Conservation (phyloP, 1,139 yeast species). For the Geotrichum cucujoidarum region DNA sequence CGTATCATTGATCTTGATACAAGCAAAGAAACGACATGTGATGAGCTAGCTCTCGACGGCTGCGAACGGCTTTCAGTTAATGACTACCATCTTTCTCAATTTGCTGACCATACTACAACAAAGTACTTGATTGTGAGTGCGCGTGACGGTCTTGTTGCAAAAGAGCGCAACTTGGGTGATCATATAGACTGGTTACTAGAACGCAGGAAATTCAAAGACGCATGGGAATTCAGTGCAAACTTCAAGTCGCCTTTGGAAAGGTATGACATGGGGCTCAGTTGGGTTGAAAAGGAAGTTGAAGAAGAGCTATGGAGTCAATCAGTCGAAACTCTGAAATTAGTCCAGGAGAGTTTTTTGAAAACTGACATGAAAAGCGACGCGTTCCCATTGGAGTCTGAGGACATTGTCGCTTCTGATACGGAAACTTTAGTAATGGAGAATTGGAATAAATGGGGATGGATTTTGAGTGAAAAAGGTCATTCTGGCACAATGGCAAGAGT, state of each 20-base stretch:
- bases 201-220: constrained; percentile 51
- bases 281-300: constrained; percentile 52
- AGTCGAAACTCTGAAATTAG: constrained; percentile 44
- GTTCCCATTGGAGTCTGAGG: not conserved
- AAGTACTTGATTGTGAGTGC: constrained; percentile 71
- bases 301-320: constrained; percentile 55
- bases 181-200: constrained; percentile 67
- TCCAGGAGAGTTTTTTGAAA: constrained; percentile 36
- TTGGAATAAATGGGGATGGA: constrained; percentile 65
- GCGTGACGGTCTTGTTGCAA: constrained; percentile 71
- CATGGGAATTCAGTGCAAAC: constrained; percentile 70
- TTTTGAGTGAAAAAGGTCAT: constrained; percentile 49
- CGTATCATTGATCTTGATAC: constrained; percentile 58
- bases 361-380: constrained; percentile 17
- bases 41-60: constrained; percentile 59
- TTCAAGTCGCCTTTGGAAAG: constrained; percentile 49
- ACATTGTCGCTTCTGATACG: not conserved
- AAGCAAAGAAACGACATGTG: constrained; percentile 76
- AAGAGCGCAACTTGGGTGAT: constrained; percentile 63
- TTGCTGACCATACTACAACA: constrained; percentile 20
- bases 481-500: constrained; percentile 46
- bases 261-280: constrained; percentile 55
- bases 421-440: constrained; percentile 30
- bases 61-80: constrained; percentile 63
- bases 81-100: constrained; percentile 55